These are phyloP conservation scores for Candida sakaeoensis DNA, from an alignment of 805 yeast species.

Conservation along the genomic window DNA sequence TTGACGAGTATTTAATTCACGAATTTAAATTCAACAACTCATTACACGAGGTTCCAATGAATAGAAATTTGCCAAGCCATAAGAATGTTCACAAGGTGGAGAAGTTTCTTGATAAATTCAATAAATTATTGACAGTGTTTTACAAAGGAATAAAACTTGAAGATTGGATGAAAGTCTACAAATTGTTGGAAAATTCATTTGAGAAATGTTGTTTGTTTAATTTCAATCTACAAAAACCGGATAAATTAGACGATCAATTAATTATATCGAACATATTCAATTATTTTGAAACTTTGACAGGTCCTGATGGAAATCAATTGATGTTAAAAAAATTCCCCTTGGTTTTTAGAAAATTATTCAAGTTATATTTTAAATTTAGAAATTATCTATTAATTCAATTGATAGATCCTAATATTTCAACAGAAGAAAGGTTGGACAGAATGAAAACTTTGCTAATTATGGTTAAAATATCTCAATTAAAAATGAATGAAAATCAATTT, in stretches of 20 bases:
- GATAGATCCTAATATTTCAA: conserved; percentile 54
- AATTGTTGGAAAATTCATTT: conserved; percentile 66
- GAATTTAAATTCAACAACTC: conserved; percentile 40
- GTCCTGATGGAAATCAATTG: conserved; percentile 37
- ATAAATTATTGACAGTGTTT: conserved; percentile 54
- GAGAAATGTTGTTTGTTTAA: conserved; percentile 57
- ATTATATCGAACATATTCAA: conserved; percentile 64
- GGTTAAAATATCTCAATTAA: conserved; percentile 59
- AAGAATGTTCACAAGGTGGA: conserved; percentile 50
- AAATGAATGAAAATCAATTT: conserved; percentile 53
- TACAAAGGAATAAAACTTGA: conserved; percentile 54
- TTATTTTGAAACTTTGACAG: conserved; percentile 62
- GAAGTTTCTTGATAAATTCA: conserved; percentile 59
- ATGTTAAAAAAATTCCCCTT: conserved; percentile 55
- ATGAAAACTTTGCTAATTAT: conserved; percentile 68
- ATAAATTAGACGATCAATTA: conserved; percentile 51
- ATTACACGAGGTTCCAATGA: conserved; percentile 44
- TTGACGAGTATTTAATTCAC: conserved; percentile 35
- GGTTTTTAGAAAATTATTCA: conserved; percentile 61
- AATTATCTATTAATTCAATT: conserved; percentile 62
- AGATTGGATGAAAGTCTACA: conserved; percentile 80
- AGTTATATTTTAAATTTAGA: conserved; percentile 64
- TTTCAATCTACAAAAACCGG: conserved; percentile 40
- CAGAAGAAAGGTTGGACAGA: conserved; percentile 57
- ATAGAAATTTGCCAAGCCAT: conserved; percentile 43